Conservation (phyloP, 208 protist genomes). For the Trypanosoma vivax region DNA sequence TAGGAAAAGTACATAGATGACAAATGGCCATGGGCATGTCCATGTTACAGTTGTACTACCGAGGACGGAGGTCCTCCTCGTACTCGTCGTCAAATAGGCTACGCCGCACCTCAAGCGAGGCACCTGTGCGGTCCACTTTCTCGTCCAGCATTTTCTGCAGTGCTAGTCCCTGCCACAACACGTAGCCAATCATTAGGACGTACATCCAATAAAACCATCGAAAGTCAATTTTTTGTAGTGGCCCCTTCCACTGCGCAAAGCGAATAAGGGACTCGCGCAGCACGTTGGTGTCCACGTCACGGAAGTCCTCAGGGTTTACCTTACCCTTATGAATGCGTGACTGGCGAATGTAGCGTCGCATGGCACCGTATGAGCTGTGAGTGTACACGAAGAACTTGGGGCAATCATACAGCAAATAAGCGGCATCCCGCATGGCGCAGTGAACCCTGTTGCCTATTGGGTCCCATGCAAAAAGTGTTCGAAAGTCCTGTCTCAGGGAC, state of each 20-base stretch:
- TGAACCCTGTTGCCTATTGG: constrained; percentile 58
- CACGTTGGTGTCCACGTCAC: constrained; percentile 77
- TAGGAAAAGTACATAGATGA: constrained; percentile 7
- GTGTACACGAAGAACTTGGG: constrained; percentile 72
- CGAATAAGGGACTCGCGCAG: constrained; percentile 66
- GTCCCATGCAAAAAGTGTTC: constrained; percentile 41
- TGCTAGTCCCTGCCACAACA: constrained; percentile 54
- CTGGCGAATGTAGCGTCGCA: constrained; percentile 72
- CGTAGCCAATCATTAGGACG: constrained; percentile 71
- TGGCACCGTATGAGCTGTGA: constrained; percentile 68
- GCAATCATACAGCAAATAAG: constrained; percentile 57
- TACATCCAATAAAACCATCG: constrained; percentile 85
- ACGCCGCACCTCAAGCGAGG: constrained; percentile 53
- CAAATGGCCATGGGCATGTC: too few relatives aligned
- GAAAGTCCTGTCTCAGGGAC: constrained; percentile 40
- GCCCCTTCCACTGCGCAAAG: constrained; percentile 62
- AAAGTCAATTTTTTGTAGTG: constrained; percentile 79
- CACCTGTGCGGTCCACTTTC: constrained; percentile 48
- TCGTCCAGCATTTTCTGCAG: constrained; percentile 54
- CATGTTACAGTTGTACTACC: too few relatives aligned
- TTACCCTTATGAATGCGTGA: constrained; percentile 74
- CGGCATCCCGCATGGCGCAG: constrained; percentile 57
- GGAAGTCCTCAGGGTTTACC: constrained; percentile 77
- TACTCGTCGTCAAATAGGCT: constrained; percentile 79
- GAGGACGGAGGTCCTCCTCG: constrained; percentile 68